These are phyloP conservation scores for Celoporthe dispersa DNA, from an alignment of 2,329 filamentous ascomycete species.

Conservation along the genomic window DNA sequence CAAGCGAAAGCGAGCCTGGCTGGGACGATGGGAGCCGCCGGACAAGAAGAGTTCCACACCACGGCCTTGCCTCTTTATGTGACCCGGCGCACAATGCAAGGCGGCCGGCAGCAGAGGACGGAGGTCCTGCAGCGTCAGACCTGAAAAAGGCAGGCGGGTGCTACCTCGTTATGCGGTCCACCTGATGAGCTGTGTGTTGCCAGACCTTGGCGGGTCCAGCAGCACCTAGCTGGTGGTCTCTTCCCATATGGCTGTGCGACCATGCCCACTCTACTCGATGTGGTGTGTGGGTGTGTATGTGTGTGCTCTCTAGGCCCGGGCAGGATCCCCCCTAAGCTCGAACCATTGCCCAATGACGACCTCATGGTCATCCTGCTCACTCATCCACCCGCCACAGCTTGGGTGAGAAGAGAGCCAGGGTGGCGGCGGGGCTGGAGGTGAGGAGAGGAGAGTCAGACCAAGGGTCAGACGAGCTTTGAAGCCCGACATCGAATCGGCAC, in stretches of 20 bases:
- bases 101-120: background rate
- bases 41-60: background rate
- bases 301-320: background rate
- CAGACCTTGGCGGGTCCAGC: background rate
- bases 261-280: background rate
- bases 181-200: background rate
- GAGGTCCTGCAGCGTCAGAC: conserved; percentile 4
- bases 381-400: background rate
- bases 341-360: background rate
- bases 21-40: background rate
- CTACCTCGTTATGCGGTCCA: background rate
- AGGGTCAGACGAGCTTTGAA: background rate
- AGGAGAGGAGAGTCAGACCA: background rate
- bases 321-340: background rate
- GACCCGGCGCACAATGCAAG: background rate
- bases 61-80: background rate
- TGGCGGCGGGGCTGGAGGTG: background rate
- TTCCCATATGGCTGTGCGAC: background rate
- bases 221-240: background rate
- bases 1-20: conserved; percentile 8
- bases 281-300: background rate
- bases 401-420: background rate
- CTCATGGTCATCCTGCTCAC: background rate
- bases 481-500: background rate
- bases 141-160: conserved; percentile 16